Evolutionary conservation across 768 basidiomycete species (phyloP).

Genomic region (Scleroderma citrinum): DNA sequence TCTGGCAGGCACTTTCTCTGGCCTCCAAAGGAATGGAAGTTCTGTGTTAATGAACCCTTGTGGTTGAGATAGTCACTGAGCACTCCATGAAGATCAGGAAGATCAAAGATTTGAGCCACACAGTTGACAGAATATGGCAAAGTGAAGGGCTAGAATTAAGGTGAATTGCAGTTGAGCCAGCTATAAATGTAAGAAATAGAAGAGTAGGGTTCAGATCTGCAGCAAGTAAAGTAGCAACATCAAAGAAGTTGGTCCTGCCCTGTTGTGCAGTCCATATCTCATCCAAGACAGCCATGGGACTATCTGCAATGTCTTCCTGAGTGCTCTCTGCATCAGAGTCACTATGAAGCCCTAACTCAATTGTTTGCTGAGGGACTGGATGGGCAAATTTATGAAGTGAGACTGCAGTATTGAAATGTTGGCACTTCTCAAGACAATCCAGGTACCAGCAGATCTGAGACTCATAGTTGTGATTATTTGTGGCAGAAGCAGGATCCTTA

Average conservation of each 20-base stretch:
- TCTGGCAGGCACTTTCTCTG: background rate
- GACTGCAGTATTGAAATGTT: constrained; percentile 19
- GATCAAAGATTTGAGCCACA: constrained; percentile 20
- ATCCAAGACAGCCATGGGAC: background rate
- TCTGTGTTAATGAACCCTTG: background rate
- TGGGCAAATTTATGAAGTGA: background rate
- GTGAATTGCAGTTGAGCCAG: constrained; percentile 18
- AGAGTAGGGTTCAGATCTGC: background rate
- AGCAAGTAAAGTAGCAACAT: background rate
- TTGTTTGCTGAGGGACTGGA: constrained; percentile 13
- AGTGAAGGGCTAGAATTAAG: constrained; percentile 17
- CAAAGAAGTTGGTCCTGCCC: background rate
- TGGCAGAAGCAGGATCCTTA: constrained; percentile 25
- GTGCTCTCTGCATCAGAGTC: constrained; percentile 6
- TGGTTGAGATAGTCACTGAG: constrained; percentile 15
- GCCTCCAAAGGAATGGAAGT: constrained; percentile 3
- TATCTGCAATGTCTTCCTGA: background rate
- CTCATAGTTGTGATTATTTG: constrained; percentile 20
- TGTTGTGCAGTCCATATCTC: background rate
- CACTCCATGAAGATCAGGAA: too few species aligned
- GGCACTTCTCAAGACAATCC: constrained; percentile 26
- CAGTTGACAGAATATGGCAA: constrained; percentile 17
- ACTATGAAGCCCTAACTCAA: background rate
- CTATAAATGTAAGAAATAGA: constrained; percentile 12
- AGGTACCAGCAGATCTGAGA: constrained; percentile 31